A percentile compares a stretch with the other conserved stretches of the same genome.
These are phyloP conservation scores for Ophiocordyceps camponoti-floridani DNA, from an alignment of 2,329 filamentous ascomycete species.

Conservation along the genomic window DNA sequence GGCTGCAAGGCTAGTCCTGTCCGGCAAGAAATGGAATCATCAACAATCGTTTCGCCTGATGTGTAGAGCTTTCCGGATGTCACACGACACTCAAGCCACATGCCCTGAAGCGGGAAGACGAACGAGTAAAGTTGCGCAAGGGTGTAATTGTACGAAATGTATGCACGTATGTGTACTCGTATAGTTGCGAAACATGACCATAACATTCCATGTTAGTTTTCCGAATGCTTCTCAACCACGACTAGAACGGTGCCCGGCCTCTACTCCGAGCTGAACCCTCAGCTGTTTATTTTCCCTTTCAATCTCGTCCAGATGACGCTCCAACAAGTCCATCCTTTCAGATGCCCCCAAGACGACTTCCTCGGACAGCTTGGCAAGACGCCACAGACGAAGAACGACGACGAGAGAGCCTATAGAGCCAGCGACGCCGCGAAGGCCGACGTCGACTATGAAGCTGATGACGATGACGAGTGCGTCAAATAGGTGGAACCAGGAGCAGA, in stretches of 20 bases:
- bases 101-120: too few species aligned
- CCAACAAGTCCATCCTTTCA: slow-evolving; percentile 41
- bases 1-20: background rate
- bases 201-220: too few species aligned
- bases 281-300: slow-evolving; percentile 24
- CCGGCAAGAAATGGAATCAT: background rate
- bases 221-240: slow-evolving; percentile 1
- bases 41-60: too few species aligned
- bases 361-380: slow-evolving; percentile 53
- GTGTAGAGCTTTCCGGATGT: too few species aligned
- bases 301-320: slow-evolving; percentile 30
- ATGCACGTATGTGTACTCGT: background rate
- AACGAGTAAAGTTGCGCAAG: too few species aligned
- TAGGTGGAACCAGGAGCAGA: slow-evolving; percentile 39
- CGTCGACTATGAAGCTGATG: slow-evolving; percentile 41
- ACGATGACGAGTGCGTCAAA: slow-evolving; percentile 48
- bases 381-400: slow-evolving; percentile 47
- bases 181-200: background rate
- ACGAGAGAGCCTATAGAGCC: slow-evolving; percentile 50
- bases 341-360: slow-evolving; percentile 45
- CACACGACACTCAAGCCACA: too few species aligned
- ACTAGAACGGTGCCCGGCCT: slow-evolving; percentile 4
- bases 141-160: too few species aligned
- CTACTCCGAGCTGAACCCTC: slow-evolving; percentile 5
- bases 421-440: slow-evolving; percentile 38